These are phyloP conservation scores for Talaromyces sp. DNA, from an alignment of 2,329 filamentous ascomycete genomes.

Conservation along the genomic window DNA sequence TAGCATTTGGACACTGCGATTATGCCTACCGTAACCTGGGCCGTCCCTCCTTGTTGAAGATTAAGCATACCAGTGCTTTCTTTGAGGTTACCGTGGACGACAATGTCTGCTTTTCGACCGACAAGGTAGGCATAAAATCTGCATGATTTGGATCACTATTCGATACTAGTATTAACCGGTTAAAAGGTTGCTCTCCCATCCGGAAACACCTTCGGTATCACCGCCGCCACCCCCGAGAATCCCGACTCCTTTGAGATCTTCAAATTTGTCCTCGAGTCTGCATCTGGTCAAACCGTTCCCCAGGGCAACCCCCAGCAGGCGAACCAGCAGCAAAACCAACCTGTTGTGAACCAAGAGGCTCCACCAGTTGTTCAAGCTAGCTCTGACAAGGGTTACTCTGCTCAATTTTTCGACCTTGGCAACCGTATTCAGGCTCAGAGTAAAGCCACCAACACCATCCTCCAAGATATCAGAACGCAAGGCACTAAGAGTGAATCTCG, in stretches of 20 bases:
- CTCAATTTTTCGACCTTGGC: constrained; percentile 82
- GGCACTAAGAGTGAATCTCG: constrained; percentile 55
- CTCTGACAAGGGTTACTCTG: constrained; percentile 35
- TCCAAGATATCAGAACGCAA: constrained; percentile 56
- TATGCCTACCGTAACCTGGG: constrained; percentile 92
- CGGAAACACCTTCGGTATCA: constrained; percentile 84
- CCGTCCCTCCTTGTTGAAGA: constrained; percentile 74
- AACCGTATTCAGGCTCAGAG: constrained; percentile 71
- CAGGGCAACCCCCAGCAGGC: constrained; percentile 17
- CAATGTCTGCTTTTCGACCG: constrained; percentile 77
- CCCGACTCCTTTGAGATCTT: constrained; percentile 95
- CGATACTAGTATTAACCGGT: neutral
- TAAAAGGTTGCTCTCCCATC: constrained; percentile 70
- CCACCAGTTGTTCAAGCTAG: constrained; percentile 32
- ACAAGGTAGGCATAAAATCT: constrained; percentile 51
- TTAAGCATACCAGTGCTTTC: constrained; percentile 66
- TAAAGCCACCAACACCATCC: constrained; percentile 60
- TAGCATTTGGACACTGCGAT: constrained; percentile 91
- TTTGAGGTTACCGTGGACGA: constrained; percentile 84
- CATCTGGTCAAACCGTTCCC: constrained; percentile 23
- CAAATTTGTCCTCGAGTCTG: constrained; percentile 74
- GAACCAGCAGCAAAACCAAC: constrained; percentile 30
- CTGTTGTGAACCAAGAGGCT: constrained; percentile 25
- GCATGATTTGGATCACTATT: neutral
- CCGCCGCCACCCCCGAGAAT: constrained; percentile 83